Evolutionary conservation across 116 monocot species (phyloP).

Genomic region (Posidonia oceanica): DNA sequence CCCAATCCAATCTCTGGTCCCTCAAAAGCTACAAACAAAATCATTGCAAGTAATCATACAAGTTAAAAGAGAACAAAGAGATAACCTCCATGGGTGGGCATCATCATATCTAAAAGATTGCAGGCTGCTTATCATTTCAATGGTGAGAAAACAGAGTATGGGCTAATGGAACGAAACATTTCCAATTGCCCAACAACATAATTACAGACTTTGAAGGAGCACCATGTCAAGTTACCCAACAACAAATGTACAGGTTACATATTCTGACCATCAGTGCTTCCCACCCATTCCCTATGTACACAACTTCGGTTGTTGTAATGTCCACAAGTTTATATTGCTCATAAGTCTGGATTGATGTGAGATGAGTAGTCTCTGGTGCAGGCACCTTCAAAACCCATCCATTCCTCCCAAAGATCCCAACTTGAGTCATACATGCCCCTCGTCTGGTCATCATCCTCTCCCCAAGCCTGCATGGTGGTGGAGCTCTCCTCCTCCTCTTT

Average conservation of each 20-base stretch:
- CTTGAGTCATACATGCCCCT: constrained; percentile 39
- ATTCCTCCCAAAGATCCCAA: constrained; percentile 79
- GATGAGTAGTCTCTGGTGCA: constrained; percentile 56
- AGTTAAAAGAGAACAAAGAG: no score
- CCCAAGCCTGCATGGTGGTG: not conserved
- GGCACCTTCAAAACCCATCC: constrained; percentile 82
- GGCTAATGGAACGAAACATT: not conserved
- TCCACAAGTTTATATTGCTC: not conserved
- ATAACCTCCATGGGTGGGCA: no score
- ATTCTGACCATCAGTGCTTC: not conserved
- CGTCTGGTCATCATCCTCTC: constrained; percentile 16
- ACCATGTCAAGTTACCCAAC: not conserved
- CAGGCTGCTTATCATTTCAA: not conserved
- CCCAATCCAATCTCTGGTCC: no score
- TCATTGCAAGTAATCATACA: no score
- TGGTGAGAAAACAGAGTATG: not conserved
- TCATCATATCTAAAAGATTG: no score
- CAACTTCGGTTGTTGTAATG: not conserved
- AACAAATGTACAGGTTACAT: not conserved
- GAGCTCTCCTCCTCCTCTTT: constrained; percentile 23
- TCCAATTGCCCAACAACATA: not conserved
- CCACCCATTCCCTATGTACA: not conserved
- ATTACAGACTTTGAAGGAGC: not conserved
- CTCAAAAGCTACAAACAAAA: no score
- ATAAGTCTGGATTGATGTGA: constrained; percentile 66